These are phyloP conservation scores for Cladophialophora psammophila DNA, from an alignment of 2,329 filamentous ascomycete genomes.

Conservation along the genomic window DNA sequence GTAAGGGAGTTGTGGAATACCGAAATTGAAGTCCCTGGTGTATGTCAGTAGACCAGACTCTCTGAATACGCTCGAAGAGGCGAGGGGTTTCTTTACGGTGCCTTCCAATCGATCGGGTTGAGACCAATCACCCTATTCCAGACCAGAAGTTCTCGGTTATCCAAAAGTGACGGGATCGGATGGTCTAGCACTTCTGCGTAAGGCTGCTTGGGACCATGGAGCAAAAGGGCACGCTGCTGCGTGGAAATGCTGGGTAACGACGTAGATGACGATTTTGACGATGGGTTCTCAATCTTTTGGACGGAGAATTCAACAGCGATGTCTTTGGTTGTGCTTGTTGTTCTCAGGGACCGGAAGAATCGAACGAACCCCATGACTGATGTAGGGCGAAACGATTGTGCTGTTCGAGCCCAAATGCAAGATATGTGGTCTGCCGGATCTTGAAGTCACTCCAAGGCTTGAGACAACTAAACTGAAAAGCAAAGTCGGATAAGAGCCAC, in stretches of 20 bases:
- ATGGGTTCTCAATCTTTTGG: slow-evolving; percentile 24
- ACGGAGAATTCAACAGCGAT: slow-evolving; percentile 3
- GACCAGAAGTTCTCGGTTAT: slow-evolving; percentile 34
- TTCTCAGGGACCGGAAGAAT: slow-evolving; percentile 18
- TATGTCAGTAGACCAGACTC: not conserved
- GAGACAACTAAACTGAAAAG: slow-evolving; percentile 5
- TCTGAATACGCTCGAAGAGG: not conserved
- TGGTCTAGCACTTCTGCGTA: slow-evolving; percentile 27
- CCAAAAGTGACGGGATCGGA: slow-evolving; percentile 20
- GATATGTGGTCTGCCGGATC: slow-evolving; percentile 10
- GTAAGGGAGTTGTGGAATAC: slow-evolving; percentile 71
- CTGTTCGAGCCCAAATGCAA: slow-evolving; percentile 4
- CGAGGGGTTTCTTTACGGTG: slow-evolving; percentile 27
- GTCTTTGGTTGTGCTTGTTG: slow-evolving; percentile 13
- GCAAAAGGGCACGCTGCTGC: slow-evolving; percentile 24
- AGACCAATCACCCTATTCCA: slow-evolving; percentile 62
- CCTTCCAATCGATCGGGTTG: slow-evolving; percentile 79
- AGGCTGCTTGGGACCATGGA: slow-evolving; percentile 27
- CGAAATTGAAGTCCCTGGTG: slow-evolving; percentile 73
- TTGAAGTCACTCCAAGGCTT: not conserved
- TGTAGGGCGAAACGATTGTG: slow-evolving; percentile 3
- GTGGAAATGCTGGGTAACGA: slow-evolving; percentile 20
- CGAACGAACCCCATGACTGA: slow-evolving; percentile 26
- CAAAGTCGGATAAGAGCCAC: not conserved
- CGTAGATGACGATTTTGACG: slow-evolving; percentile 17